phyloP scores from a whole-genome alignment of 352 stramenopile species.

The Phytophthora nicotianae region DNA sequence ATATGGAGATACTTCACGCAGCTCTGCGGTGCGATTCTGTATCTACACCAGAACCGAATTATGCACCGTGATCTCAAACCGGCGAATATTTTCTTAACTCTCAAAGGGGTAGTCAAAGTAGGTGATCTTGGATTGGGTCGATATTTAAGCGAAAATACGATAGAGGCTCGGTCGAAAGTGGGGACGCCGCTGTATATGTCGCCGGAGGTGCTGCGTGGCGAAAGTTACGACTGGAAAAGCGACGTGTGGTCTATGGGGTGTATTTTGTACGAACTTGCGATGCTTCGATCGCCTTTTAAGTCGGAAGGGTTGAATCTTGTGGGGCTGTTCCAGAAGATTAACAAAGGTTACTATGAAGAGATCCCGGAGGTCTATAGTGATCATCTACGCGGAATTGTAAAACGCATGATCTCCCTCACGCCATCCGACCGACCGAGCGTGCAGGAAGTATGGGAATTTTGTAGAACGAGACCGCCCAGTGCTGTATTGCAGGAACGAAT shows the following conservation, averaged over 20 bases:
- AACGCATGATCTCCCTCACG: slow-evolving; percentile 75
- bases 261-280: slow-evolving; percentile 95
- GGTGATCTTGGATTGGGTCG: slow-evolving; percentile 80
- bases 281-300: slow-evolving; percentile 95
- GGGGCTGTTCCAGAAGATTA: slow-evolving; percentile 93
- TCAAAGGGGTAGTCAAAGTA: slow-evolving; percentile 91
- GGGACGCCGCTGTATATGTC: slow-evolving; percentile 96
- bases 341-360: slow-evolving; percentile 82
- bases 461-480: slow-evolving; percentile 44
- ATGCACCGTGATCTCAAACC: slow-evolving; percentile 96
- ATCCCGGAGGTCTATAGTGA: slow-evolving; percentile 70
- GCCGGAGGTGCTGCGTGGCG: slow-evolving; percentile 92
- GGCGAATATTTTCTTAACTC: slow-evolving; percentile 94
- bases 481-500: slow-evolving; percentile 36
- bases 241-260: slow-evolving; percentile 96
- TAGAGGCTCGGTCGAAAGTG: slow-evolving; percentile 91
- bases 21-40: slow-evolving; percentile 83
- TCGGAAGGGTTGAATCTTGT: slow-evolving; percentile 91
- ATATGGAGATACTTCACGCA: slow-evolving; percentile 95
- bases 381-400: slow-evolving; percentile 57
- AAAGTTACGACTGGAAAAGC: slow-evolving; percentile 95
- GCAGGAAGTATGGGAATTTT: slow-evolving; percentile 68
- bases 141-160: slow-evolving; percentile 79
- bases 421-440: slow-evolving; percentile 63
- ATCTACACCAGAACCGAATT: slow-evolving; percentile 91